Evolutionary conservation across 2,329 filamentous ascomycete species (phyloP), one percentile per base, ranked within the genome.

Genomic region (Pseudogymnoascus sp.): DNA sequence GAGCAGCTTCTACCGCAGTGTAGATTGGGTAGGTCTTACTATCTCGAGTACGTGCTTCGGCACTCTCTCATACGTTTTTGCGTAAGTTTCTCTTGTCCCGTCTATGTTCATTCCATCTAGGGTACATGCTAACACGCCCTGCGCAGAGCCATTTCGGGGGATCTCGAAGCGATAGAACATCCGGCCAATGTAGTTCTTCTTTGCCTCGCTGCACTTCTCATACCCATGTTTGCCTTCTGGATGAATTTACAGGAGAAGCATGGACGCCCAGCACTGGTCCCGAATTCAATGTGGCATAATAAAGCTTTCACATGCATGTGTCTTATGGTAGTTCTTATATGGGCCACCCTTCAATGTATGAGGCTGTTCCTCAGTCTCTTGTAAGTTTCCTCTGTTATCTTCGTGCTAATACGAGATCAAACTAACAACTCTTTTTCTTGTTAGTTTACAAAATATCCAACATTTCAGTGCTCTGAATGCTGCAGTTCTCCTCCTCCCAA

Each of bases 371-470:
- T 60, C 11, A 60, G 56, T 38, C 56, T 60, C 16, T 60, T 36
- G 31, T 60, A 60, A 36, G 56, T 60, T 53, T 11, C 23, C 23
- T 25, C 23, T 46, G 5, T 8, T 28, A 6, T 14, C 12, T 8
- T 7, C 21, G 5, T 36, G 6, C 28, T 36, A 36, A 36, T 59
- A 34, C 3, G 10, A 34, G 31, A 38, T 12, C 56, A 60, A 21
- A 6, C 18, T 38, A 4, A 38, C 36, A 3, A 14, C 8, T 8
- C 34, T 28, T 28, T 50, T 28, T 23, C 31, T 28, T 7, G 1
- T 4, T 16, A 79, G 81, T 69, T 83, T 82, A 69, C 80, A 82
- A 71, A 72, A 81, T 60, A 73, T 82, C 0, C 80, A 82, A 67
- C 64, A 73, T 14, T 71, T 79, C 4, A 75, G 78, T 1, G 76